phyloP scores from a whole-genome alignment of 208 protist species.

The Leishmania martiniquensis region DNA sequence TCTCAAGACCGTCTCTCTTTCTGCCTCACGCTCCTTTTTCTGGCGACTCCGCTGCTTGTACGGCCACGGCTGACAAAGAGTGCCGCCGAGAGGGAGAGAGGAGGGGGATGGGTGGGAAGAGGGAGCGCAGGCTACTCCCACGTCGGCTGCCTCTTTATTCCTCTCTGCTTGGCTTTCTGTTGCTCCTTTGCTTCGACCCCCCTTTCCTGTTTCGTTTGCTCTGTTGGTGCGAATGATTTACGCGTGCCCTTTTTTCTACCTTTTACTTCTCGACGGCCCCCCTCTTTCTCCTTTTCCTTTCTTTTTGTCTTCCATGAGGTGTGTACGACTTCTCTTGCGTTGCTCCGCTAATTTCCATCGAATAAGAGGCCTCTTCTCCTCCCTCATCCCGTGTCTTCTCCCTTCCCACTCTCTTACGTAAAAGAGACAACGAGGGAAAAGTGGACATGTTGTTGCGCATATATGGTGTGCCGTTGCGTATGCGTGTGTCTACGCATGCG shows the following conservation, averaged over 20 bases:
- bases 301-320: background rate
- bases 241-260: constrained; percentile 2
- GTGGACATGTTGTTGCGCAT: background rate
- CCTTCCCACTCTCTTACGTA: background rate
- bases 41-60: background rate
- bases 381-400: background rate
- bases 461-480: constrained; percentile 4
- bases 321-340: background rate
- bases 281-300: background rate
- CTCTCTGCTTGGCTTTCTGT: constrained; percentile 6
- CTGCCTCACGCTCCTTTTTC: constrained; percentile 13
- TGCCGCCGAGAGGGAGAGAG: background rate
- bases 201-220: constrained; percentile 14
- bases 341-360: background rate
- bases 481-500: constrained; percentile 1
- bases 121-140: no score
- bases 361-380: background rate
- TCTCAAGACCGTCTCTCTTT: constrained; percentile 6
- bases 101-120: background rate
- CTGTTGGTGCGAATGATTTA: constrained; percentile 3
- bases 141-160: background rate
- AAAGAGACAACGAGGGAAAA: background rate
- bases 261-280: background rate
- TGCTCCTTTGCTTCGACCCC: constrained; percentile 5
- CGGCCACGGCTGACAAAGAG: background rate